Base-by-base conservation (phyloP, 345 rosid species). In the Syzygium jambos region DNA sequence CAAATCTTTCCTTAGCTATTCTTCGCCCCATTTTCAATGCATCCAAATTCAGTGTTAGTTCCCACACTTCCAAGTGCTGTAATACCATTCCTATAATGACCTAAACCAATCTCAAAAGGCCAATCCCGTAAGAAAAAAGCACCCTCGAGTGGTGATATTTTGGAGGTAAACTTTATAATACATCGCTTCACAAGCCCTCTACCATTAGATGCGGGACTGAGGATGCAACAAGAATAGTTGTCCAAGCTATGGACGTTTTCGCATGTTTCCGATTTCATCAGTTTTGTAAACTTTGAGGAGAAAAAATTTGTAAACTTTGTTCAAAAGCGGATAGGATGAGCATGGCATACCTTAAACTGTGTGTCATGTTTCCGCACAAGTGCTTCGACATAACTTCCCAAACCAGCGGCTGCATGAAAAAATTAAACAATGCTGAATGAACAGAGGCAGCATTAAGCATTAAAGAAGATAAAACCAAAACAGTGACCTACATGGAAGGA, bases 371-470 rank as follows among this genome's bases (percentile, higher is more conserved):
- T 98, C 85, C 97, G 93, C 90, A 98, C 97, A 91, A 96, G 96
- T 34, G 97, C 96, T 91, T 98, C 99, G 65, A 98, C 98, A 87
- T 96, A 94, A 93, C 95, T 95, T 90, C 98, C 99, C 89, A 98
- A 90, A 87, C 99, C 98, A 90, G 99, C 94, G 91, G 97, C 99
- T 98, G 95, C 88, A 73, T 68, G 17, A 34, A 85, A 25, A 68
- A 86, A 30, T 51, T 49, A 73, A 73, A 73, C 49, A 19, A 73
- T 73, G 49, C 49, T 38, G 25, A 73, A 38, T 73, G 27, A 73
- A 38, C 82, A 73, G 49, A 38, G 25, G 82, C 49, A 38, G 82
- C 49, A 73, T 73, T 9, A 34, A 73, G 27, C 82, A 19, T 34
- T 73, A 73, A 38, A 73, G 82, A 73, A 38, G 82, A 25, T 53